Conservation (phyloP, 257 asterid genomes). For the Ehretia macrophylla region DNA sequence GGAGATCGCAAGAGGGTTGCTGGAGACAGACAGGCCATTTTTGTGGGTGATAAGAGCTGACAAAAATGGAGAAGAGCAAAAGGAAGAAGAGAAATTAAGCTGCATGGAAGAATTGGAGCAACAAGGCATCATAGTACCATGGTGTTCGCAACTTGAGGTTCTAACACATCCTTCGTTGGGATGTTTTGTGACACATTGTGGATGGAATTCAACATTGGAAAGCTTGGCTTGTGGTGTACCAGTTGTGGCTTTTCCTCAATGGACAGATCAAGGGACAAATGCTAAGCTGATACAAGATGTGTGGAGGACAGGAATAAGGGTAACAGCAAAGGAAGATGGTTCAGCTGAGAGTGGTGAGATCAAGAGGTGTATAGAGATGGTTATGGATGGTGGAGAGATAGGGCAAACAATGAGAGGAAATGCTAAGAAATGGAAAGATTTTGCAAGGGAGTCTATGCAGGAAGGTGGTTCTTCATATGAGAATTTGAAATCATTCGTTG, state of each 20-base stretch:
- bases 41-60: constrained; percentile 22
- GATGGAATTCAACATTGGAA: constrained; percentile 27
- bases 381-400: constrained; percentile 11
- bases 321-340: constrained; percentile 13
- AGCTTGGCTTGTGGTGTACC: constrained; percentile 23
- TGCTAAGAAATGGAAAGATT: constrained; percentile 18
- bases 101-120: constrained; percentile 16
- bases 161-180: constrained; percentile 8
- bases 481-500: constrained; percentile 12
- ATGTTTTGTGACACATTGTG: constrained; percentile 18
- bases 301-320: constrained; percentile 17
- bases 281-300: constrained; percentile 22
- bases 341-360: constrained; percentile 10
- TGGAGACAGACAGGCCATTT: constrained; percentile 13
- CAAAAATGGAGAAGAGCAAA: background rate
- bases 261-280: constrained; percentile 18
- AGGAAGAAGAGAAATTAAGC: constrained; percentile 8
- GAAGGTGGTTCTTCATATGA: constrained; percentile 24
- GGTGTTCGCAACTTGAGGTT: constrained; percentile 25
- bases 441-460: constrained; percentile 18
- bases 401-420: constrained; percentile 5
- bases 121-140: constrained; percentile 15
- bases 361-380: constrained; percentile 20
- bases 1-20: constrained; percentile 15
- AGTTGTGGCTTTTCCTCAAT: constrained; percentile 20